A percentile compares a stretch with the other conserved stretches of the same genome.
These are phyloP conservation scores for Urostyla sp. DNA, from an alignment of 73 alveolate genomes.

Conservation along the genomic window DNA sequence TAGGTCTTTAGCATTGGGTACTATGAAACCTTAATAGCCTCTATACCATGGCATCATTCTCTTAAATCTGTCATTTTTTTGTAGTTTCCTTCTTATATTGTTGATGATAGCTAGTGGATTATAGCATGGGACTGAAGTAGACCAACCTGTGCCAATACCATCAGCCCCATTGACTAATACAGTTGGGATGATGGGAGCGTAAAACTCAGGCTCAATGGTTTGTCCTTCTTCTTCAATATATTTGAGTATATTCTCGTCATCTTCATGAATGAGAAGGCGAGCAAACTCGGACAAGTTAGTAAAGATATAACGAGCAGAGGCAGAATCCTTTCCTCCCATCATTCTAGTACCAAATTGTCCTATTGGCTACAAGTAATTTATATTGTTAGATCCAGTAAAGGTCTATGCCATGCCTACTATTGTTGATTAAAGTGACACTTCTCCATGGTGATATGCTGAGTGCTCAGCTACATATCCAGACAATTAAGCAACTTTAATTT, in stretches of 20 bases:
- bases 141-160: conserved; percentile 99
- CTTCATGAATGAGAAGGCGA: conserved; percentile 84
- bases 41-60: conserved; percentile 96
- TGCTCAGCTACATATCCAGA: conserved; percentile 98
- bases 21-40: conserved; percentile 96
- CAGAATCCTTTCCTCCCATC: conserved; percentile 99
- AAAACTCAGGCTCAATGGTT: conserved; percentile 95
- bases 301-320: conserved; percentile 98
- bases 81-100: conserved; percentile 78
- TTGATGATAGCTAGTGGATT: conserved; percentile 93
- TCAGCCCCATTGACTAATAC: conserved; percentile 98
- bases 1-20: conserved; percentile 69
- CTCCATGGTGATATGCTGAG: conserved; percentile 99
- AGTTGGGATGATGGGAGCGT: conserved; percentile 95
- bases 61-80: conserved; percentile 77
- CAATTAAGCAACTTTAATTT: conserved; percentile 98
- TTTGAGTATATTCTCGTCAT: conserved; percentile 90
- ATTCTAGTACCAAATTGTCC: conserved; percentile 99
- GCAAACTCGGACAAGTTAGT: conserved; percentile 87
- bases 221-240: conserved; percentile 96
- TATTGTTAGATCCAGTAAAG: conserved; percentile 98
- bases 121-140: conserved; percentile 93
- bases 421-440: conserved; percentile 89
- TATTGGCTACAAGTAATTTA: conserved; percentile 94
- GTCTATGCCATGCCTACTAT: conserved; percentile 99